Evolutionary conservation across 1,139 yeast genomes (phyloP), one percentile per base, ranked within the genome.

Genomic region (Diutina scorzettiae): DNA sequence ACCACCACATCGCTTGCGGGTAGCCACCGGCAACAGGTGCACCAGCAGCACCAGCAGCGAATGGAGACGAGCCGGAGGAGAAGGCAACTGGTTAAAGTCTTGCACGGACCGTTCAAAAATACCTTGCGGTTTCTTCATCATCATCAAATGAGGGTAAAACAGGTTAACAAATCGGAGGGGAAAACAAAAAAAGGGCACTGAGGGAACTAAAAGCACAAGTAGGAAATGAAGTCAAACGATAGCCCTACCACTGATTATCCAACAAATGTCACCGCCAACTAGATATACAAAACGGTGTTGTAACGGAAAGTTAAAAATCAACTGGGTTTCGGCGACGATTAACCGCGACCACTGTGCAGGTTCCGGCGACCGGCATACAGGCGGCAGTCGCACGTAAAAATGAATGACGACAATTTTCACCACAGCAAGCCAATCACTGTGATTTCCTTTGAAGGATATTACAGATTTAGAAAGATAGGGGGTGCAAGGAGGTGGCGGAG

Each of bases 91-190:
- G 30, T 18, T 16, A 9, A 37, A 17, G 48, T 77, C 82, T 52
- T 77, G 82, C 14, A 78, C 84, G 42, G 75, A 67, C 43, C 85
- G 60, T 55, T 78, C 85, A 52, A 78, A 78, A 47, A 78, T 78
- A 14, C 39, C 39, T 7, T 12, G 28, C 11, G 21, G 21, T 17
- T 21, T 34, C 39, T 21, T 34, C 27, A 23, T 34, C 8, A 6
- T 11, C 14, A 16, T 11, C 5, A 28, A 24, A 9, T 12, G 11
- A 24, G 11, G 29, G 29, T 11, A 5, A 12, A 27, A 9, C 29
- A 27, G 5, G n/a, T 12, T 16, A 27, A 5, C 16, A 4, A 5
- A 5, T 4, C 6, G 8, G 4, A 27, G 16, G 29, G n/a, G 29
- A 18, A 14, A 28, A 28, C 8, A 12, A 8, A n/a, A n/a, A n/a